phyloP scores from a whole-genome alignment of 1,284 basidiomycete species.

The Leccinum subrobustum region DNA sequence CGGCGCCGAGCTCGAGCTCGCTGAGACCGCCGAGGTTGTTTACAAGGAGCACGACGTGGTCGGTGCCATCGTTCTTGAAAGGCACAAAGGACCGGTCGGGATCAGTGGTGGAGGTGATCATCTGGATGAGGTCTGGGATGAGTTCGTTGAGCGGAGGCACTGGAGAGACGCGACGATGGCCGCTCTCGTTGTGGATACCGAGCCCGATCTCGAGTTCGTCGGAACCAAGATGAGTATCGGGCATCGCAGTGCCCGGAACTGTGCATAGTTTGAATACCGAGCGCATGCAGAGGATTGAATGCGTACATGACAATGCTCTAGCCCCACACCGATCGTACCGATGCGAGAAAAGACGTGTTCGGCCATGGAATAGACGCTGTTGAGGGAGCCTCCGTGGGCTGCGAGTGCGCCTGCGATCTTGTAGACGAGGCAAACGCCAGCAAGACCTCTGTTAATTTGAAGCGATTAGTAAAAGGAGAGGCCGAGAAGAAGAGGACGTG shows the following conservation, averaged over 20 bases:
- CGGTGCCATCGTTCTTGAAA: slow-evolving; percentile 67
- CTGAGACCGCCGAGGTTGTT: slow-evolving; percentile 86
- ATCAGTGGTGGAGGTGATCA: too few relatives aligned
- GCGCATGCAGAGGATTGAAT: neutral
- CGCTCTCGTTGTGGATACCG: slow-evolving; percentile 87
- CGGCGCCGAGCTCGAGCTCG: slow-evolving; percentile 79
- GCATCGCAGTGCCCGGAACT: slow-evolving; percentile 76
- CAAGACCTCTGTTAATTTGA: slow-evolving; percentile 61
- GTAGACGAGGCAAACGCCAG: slow-evolving; percentile 89
- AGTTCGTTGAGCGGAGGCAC: slow-evolving; percentile 61
- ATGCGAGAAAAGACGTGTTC: slow-evolving; percentile 65
- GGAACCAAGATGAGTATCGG: slow-evolving; percentile 55
- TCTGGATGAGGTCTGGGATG: too few relatives aligned
- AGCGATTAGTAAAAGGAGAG: neutral
- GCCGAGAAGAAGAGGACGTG: slow-evolving; percentile 34
- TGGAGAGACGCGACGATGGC: slow-evolving; percentile 55
- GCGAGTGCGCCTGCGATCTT: slow-evolving; percentile 89
- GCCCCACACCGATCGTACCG: slow-evolving; percentile 87
- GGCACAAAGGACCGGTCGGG: slow-evolving; percentile 71
- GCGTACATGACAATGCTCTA: slow-evolving; percentile 86
- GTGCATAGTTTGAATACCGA: neutral
- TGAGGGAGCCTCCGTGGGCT: slow-evolving; percentile 66
- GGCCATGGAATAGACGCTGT: slow-evolving; percentile 71
- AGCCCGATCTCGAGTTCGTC: slow-evolving; percentile 85
- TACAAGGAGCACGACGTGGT: slow-evolving; percentile 66